Conservation (phyloP, 176 grass and related monocot species). For the Dactylis glomerata region DNA sequence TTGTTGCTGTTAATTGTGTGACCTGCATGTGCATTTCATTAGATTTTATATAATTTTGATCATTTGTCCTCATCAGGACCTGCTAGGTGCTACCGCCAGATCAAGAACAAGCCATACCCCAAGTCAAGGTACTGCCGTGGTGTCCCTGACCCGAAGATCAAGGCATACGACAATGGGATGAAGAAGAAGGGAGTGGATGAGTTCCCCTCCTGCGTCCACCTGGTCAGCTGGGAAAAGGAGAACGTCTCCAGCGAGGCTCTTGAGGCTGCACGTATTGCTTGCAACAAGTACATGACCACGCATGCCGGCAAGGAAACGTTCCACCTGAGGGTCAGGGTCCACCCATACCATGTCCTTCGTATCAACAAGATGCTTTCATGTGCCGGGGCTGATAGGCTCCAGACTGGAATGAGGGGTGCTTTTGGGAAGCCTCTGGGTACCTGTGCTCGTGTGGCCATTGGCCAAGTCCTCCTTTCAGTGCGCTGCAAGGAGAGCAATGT, state of each 20-base stretch:
- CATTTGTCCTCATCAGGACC: conserved; percentile 3
- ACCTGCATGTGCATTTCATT: background rate
- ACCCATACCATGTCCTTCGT: conserved; percentile 46
- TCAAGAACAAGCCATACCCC: conserved; percentile 45
- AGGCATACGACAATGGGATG: conserved; percentile 39
- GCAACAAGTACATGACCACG: conserved; percentile 60
- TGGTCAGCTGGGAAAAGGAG: conserved; percentile 41
- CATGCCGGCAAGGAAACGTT: conserved; percentile 45
- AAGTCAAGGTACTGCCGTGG: conserved; percentile 46
- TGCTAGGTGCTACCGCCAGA: conserved; percentile 42
- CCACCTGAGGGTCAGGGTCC: conserved; percentile 44
- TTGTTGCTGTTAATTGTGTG: background rate
- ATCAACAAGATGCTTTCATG: conserved; percentile 65
- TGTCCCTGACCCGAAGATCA: conserved; percentile 50
- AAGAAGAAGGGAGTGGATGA: conserved; percentile 49
- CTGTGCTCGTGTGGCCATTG: conserved; percentile 45
- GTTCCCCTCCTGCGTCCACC: conserved; percentile 34
- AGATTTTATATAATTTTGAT: background rate
- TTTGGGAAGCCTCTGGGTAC: conserved; percentile 51
- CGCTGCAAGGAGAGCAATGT: conserved; percentile 44
- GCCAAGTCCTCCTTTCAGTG: conserved; percentile 45
- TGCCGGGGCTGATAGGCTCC: conserved; percentile 46
- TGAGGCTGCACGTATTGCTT: conserved; percentile 49
- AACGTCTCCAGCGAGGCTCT: conserved; percentile 39
- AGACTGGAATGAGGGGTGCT: conserved; percentile 50